These are phyloP conservation scores for Phytophthora pinifolia DNA, from an alignment of 352 stramenopile species.

Conservation along the genomic window DNA sequence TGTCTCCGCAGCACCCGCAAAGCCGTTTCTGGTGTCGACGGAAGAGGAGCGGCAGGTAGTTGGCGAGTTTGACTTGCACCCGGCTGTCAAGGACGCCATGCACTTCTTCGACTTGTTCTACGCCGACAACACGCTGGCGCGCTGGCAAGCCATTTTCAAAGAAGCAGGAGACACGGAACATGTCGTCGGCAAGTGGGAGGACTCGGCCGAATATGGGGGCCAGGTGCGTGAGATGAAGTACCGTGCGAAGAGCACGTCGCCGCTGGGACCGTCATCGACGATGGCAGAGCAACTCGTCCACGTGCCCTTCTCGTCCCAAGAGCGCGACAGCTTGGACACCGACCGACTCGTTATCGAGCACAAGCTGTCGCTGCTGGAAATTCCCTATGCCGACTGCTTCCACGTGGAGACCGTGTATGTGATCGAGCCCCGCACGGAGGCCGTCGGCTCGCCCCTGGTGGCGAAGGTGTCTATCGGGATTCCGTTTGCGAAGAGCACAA, in stretches of 20 bases:
- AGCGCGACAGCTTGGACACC: conserved; percentile 36
- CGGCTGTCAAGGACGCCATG: conserved; percentile 42
- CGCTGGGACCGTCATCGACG: conserved; percentile 65
- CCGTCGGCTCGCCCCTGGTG: conserved; percentile 33
- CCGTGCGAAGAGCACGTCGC: conserved; percentile 68
- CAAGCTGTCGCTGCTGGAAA: conserved; percentile 71
- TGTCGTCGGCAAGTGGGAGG: conserved; percentile 54
- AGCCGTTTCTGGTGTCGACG: conserved; percentile 68
- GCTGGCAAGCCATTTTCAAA: conserved; percentile 59
- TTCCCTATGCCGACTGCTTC: conserved; percentile 84
- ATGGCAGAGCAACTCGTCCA: conserved; percentile 58
- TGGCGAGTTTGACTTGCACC: conserved; percentile 66
- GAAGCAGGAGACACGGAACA: conserved; percentile 70
- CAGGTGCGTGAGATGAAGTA: conserved; percentile 74
- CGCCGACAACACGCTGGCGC: conserved; percentile 42
- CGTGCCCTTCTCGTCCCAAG: conserved; percentile 43
- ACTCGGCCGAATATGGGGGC: conserved; percentile 58
- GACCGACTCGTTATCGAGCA: conserved; percentile 59
- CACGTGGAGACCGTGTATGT: conserved; percentile 69
- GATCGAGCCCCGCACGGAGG: conserved; percentile 42
- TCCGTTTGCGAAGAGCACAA: conserved; percentile 81
- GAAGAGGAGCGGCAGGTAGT: conserved; percentile 70
- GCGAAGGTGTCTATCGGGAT: conserved; percentile 66
- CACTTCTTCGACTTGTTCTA: conserved; percentile 85
- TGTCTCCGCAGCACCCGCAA: conserved; percentile 20